Evolutionary conservation across 1,284 basidiomycete genomes (phyloP), one percentile per base, ranked within the genome.

Genomic region (Pyrrhoderma noxium): DNA sequence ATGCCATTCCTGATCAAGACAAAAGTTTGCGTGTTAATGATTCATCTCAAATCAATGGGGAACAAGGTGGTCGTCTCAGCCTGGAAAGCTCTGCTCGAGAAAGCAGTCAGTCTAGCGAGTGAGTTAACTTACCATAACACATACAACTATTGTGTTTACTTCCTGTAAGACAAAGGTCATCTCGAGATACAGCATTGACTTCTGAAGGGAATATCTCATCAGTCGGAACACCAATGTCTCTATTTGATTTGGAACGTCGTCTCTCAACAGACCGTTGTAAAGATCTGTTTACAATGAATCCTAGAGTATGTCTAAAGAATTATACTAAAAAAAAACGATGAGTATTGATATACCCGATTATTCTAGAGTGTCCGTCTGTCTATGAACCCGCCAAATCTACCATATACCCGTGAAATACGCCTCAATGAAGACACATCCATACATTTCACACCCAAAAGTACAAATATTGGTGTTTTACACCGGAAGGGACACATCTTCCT

Each of bases 231-330:
- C 67, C 71, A 4, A 76, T 79, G 62, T 75, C 87, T 2, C 68
- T 91, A 35, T 67, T 76, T 19, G 87, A 93, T 60, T 76, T 99
- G 19, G 95, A 99, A 65, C 71, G 77, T 31, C 77, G 89, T 25
- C 75, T 99, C 40, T 79, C 85, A 49, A 85, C 91, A 0, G 79
- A 86, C 42, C 74, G 79, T 25, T 91, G 90, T 3, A 70, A 97
- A 31, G 95, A 99, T 66, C 85, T 99, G 43, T 99, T 99, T 65
- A 90, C 91, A 1, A 95, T 99, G 93, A 79, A 82, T 60, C 87
- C 89, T 3, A 94, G 94, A 79, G 93, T 90, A 59, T 53, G 73
- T n/a, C n/a, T n/a, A n/a, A n/a, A 8, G 21, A 4, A 68, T 19
- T 14, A 9, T 18, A 19, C 18, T 41, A n/a, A 39, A 43, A 31